Evolutionary conservation across 306 rosid genomes (phyloP), one percentile per base, ranked within the genome.

Genomic region (Albizia julibrissin): DNA sequence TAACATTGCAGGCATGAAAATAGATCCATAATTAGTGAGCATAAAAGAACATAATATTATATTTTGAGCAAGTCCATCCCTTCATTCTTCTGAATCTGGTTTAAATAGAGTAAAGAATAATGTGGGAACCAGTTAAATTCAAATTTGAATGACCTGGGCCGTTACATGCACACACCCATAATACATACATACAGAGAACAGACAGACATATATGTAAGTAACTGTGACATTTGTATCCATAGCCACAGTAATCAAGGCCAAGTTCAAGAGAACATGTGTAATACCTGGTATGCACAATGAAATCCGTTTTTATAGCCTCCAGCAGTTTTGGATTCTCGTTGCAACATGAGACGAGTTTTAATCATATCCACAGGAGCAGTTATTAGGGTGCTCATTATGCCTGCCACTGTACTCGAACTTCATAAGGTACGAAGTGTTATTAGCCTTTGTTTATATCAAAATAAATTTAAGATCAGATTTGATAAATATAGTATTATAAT

Each of bases 301-400:
- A 95, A 87, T 74, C 97, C 99, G 15, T 83, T 94, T 83, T 77
- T 93, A 77, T 95, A 93, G 79, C 65, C 85, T 83, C 87, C 86
- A 65, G 72, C 80, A 52, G 62, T 80, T 75, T 86, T 70, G 65
- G 93, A 92, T 88, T 85, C 92, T 47, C 93, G 87, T 85, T 95
- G 98, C 87, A 95, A 87, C 99, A 95, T 93, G 79, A 95, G 97
- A 81, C 98, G 98, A 72, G 98, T 95, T 89, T 95, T 95, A 68
- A 92, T 84, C 96, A 92, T 95, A 90, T 95, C 99, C 80, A 93
- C 65, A 1, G 99, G 99, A 50, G 99, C 93, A 46, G 97, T 95
- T 78, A 92, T 65, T 50, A 95, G 81, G 77, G 98, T 95, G 81
- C 99, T 90, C 80, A 83, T 84, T 27, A 83, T 42, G 74, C 98